These are phyloP conservation scores for Ceratocystis ficicola DNA, from an alignment of 2,329 filamentous ascomycete species.

Conservation along the genomic window DNA sequence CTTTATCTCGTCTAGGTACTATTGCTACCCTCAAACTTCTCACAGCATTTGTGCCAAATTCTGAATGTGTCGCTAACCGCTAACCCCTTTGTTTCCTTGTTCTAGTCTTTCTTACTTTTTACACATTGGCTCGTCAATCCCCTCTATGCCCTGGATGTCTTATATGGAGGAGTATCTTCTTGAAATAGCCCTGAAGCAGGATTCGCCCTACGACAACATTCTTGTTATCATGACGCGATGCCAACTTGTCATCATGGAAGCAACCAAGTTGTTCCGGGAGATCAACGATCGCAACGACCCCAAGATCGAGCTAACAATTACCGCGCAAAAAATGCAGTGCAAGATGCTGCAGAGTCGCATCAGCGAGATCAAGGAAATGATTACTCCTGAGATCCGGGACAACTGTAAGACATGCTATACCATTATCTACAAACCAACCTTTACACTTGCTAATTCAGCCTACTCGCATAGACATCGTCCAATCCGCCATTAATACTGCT, in stretches of 20 bases:
- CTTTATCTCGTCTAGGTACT: slow-evolving; percentile 27
- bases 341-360: slow-evolving; percentile 18
- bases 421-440: background rate
- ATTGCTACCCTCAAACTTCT: background rate
- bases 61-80: background rate
- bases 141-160: slow-evolving; percentile 41
- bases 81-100: background rate
- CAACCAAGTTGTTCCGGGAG: slow-evolving; percentile 16
- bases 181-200: slow-evolving; percentile 29
- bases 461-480: slow-evolving; percentile 13
- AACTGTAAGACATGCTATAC: slow-evolving; percentile 17
- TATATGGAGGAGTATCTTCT: slow-evolving; percentile 44
- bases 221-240: slow-evolving; percentile 19
- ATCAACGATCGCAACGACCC: slow-evolving; percentile 12
- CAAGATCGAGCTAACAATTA: background rate
- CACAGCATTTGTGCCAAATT: too few species aligned
- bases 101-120: slow-evolving; percentile 19
- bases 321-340: slow-evolving; percentile 20
- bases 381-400: background rate
- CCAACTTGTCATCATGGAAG: slow-evolving; percentile 18
- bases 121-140: slow-evolving; percentile 27
- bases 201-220: slow-evolving; percentile 14
- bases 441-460: background rate
- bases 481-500: slow-evolving; percentile 14
- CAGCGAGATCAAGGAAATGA: slow-evolving; percentile 14